phyloP scores from a whole-genome alignment of 1,284 basidiomycete species.

The Cryptococcus floricola region DNA sequence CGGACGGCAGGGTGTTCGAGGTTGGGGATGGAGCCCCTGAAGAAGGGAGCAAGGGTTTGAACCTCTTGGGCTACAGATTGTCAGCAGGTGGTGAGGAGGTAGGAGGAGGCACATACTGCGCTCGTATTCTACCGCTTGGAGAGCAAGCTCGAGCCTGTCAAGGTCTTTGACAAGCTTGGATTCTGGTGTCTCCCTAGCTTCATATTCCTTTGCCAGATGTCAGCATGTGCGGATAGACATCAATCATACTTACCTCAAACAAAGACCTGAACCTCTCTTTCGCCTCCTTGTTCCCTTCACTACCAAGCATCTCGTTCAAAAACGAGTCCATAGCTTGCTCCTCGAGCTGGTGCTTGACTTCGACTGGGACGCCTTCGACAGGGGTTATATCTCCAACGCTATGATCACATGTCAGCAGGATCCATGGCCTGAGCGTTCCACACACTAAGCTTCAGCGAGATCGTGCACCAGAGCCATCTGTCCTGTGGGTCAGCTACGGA shows the following conservation, averaged over 20 bases:
- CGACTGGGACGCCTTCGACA: constrained; percentile 74
- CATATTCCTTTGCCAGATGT: constrained; percentile 68
- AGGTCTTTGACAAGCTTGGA: constrained; percentile 92
- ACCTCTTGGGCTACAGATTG: constrained; percentile 41
- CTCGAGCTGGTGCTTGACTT: constrained; percentile 63
- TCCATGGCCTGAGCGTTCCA: no score
- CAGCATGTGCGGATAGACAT: neutral
- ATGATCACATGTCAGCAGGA: neutral
- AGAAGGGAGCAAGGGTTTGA: constrained; percentile 44
- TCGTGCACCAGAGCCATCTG: constrained; percentile 86
- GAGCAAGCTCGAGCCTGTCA: constrained; percentile 87
- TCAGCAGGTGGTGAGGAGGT: neutral
- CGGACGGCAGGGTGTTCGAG: constrained; percentile 72
- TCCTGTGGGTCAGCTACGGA: neutral
- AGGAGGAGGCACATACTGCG: constrained; percentile 41
- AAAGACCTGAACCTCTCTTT: constrained; percentile 71
- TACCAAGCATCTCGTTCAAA: constrained; percentile 81
- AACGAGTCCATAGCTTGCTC: constrained; percentile 90
- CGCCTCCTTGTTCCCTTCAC: constrained; percentile 59
- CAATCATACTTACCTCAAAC: constrained; percentile 61
- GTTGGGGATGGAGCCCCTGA: constrained; percentile 46
- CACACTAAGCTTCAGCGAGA: constrained; percentile 81
- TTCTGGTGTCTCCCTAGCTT: constrained; percentile 73
- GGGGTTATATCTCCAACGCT: constrained; percentile 90
- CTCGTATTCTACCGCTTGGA: constrained; percentile 59